Base-by-base conservation (phyloP, 768 basidiomycete species). In the Dentipellis fragilis region DNA sequence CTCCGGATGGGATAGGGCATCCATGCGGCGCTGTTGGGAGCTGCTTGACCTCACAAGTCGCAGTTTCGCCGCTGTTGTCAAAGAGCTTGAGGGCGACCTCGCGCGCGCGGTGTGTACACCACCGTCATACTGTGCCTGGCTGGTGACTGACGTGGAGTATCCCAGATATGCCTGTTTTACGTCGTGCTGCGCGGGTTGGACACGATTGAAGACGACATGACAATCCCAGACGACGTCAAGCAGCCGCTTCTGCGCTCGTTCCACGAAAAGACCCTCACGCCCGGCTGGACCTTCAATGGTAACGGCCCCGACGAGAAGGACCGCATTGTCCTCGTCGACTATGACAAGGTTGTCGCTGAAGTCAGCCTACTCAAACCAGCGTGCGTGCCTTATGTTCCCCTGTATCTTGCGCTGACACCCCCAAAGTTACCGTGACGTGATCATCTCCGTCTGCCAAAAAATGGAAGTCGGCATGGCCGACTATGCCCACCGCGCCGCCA, bases 141-240 rank as follows among this genome's bases (percentile, higher is more conserved):
- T 29, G 22, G 14, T 17, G 21, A 29, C 23, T 36, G 9, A 42
- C 9, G 29, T 22, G 12, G 22, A 16, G 12, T 21, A 22, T 37
- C 42, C 49, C 59, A 96, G 95, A 85, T 97, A 60, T 93, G 89
- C 68, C 71, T 98, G 57, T 98, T 96, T 71, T 99, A 98, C 71
- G 81, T 99, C 45, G 88, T 94, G 5, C 78, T 99, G 6, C 83
- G 95, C 19, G 96, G 84, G 5, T 75, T 97, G n/a, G 95, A 99
- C 69, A 99, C 95, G 4, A 81, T 99, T 59, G 95, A 98, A 69
- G 95, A 99, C 69, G 95, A 99, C 73, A 97, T 97, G 93, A 89
- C 93, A 0, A 81, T 99, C 55, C 78, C 89, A 0, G 90, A 93
- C 69, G 73, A 81, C 16, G 69, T 85, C 63, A 99, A 99, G 67